Base-by-base conservation (phyloP, 2,329 filamentous ascomycete genomes). In the Fusarium sp. region DNA sequence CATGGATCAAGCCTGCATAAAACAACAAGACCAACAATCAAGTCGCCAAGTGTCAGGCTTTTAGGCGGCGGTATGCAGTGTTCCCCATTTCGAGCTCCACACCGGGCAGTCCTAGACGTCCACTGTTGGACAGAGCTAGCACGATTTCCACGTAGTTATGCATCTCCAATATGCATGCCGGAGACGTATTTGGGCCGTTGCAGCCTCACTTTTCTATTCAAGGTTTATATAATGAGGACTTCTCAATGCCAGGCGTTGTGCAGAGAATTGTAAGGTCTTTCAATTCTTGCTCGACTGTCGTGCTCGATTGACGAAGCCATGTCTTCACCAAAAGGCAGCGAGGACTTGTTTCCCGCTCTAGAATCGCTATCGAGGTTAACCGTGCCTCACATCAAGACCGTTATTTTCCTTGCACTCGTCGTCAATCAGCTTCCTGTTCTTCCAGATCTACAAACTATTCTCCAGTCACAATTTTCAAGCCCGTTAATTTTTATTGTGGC, bases 261-360 rank as follows among this genome's bases (percentile, higher is more conserved):
- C 7, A 23, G 6, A 23, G 23, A 23, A 23, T 23, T 23, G 23
- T 23, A 23, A 23, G 23, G 23, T 23, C 23, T 23, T 23, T 2
- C 23, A 23, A 23, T 23, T 23, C 23, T 23, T 13, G 11, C 10
- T 13, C 27, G 10, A 30, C 11, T 6, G 2, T 30, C 6, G 27
- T 5, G 27, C 10, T 33, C 30, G 14, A 33, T 15, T 15, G 7
- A 33, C 5, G 15, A 11, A 62, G 50, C 4, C 37, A 67, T 67
- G 65, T 39, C 65, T 65, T 44, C 65, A 4, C 47, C 43, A 52
- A 65, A 49, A 30, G 41, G 27, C 20, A 44, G 65, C 17, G 65
- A 67, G 41, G 65, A 67, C 17, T n/a, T 67, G 13, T 67, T 67
- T 35, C 60, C 65, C 3, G 65, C 65, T 2, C 3, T 67, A 20